These are phyloP conservation scores for Salix koriyanagi DNA, from an alignment of 345 rosid species.

Conservation along the genomic window DNA sequence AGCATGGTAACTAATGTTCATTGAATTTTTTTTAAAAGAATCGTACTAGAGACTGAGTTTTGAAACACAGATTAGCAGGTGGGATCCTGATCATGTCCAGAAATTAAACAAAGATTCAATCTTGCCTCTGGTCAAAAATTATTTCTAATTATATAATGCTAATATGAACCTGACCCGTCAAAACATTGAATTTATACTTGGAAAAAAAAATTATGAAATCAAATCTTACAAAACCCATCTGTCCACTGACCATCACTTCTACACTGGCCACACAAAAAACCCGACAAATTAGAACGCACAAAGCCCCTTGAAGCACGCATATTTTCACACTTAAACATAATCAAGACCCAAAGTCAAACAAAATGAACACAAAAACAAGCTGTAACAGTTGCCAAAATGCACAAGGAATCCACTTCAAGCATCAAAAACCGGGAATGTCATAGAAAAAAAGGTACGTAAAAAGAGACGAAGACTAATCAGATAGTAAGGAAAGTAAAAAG, in stretches of 20 bases:
- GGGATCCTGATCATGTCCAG: neutral
- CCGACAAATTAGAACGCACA: constrained; percentile 3
- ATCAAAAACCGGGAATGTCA: constrained; percentile 8
- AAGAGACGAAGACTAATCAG: neutral
- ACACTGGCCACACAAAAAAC: constrained; percentile 3
- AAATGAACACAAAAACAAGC: neutral
- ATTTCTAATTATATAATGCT: neutral
- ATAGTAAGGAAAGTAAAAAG: neutral
- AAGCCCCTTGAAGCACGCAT: constrained; percentile 12
- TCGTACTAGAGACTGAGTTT: neutral
- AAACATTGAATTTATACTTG: neutral
- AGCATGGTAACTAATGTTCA: neutral
- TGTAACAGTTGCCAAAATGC: neutral
- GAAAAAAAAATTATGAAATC: neutral
- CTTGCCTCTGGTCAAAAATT: constrained; percentile 9
- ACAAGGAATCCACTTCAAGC: neutral
- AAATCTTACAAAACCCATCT: constrained; percentile 5
- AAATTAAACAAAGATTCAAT: constrained; percentile 2
- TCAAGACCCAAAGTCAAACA: neutral
- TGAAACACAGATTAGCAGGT: neutral
- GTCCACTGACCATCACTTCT: neutral
- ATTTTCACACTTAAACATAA: neutral
- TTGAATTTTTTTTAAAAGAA: neutral
- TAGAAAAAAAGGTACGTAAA: constrained; percentile 5
- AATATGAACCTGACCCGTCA: neutral